Evolutionary conservation across 805 yeast species (phyloP).

Genomic region (Brettanomyces anomalus): DNA sequence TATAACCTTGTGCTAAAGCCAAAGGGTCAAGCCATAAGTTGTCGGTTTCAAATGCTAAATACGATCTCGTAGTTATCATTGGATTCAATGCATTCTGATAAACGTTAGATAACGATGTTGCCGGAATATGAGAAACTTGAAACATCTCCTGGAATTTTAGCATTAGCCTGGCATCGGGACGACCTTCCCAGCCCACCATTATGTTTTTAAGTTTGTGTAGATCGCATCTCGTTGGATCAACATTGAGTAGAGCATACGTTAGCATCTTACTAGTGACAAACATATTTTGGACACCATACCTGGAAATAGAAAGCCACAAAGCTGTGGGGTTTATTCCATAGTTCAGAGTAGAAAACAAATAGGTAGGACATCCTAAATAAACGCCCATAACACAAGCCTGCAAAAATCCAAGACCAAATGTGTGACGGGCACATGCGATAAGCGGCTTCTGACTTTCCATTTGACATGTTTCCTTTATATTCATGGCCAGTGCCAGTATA

Average conservation of each 20-base stretch:
- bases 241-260: conserved; percentile 41
- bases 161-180: conserved; percentile 60
- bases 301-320: conserved; percentile 61
- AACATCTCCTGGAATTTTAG: conserved; percentile 53
- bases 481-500: conserved; percentile 73
- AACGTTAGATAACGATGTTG: conserved; percentile 65
- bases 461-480: conserved; percentile 86
- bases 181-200: conserved; percentile 64
- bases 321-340: conserved; percentile 66
- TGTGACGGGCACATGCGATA: conserved; percentile 79
- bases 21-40: conserved; percentile 81
- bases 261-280: conserved; percentile 81
- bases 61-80: conserved; percentile 74
- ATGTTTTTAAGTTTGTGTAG: conserved; percentile 64
- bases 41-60: conserved; percentile 80
- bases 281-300: conserved; percentile 76
- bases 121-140: conserved; percentile 52
- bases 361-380: conserved; percentile 80
- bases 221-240: conserved; percentile 45
- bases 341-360: conserved; percentile 67
- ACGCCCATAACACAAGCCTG: conserved; percentile 80
- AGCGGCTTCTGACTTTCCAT: conserved; percentile 63
- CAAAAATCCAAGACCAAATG: conserved; percentile 79
- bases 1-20: conserved; percentile 82
- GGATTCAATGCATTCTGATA: conserved; percentile 79